These are phyloP conservation scores for Aspergillus intermedius DNA, from an alignment of 2,329 filamentous ascomycete genomes.

Conservation along the genomic window DNA sequence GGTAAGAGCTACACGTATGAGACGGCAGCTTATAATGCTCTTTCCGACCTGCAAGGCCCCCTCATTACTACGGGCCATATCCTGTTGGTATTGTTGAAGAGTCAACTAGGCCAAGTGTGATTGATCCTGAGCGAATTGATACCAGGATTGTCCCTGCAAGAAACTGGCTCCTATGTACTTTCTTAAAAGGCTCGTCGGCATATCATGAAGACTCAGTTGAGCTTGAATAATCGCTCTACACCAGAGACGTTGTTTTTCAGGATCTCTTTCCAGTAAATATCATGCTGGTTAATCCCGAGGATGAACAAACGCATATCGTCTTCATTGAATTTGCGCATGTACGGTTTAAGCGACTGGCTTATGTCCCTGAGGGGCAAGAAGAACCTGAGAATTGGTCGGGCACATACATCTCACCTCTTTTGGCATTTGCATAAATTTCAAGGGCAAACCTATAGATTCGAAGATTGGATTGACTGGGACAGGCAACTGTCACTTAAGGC, in stretches of 20 bases:
- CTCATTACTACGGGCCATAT: conserved; percentile 19
- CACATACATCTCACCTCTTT: conserved; percentile 14
- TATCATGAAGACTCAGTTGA: conserved; percentile 16
- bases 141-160: conserved; percentile 10
- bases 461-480: conserved; percentile 19
- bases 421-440: conserved; percentile 7
- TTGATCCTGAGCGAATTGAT: conserved; percentile 19
- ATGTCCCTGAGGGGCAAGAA: conserved; percentile 5
- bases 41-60: conserved; percentile 18
- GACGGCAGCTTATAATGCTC: conserved; percentile 9
- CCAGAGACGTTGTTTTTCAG: conserved; percentile 8
- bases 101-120: conserved; percentile 8
- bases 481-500: conserved; percentile 14
- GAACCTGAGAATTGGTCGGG: conserved; percentile 6
- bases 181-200: conserved; percentile 8
- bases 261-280: conserved; percentile 14
- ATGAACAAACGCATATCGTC: neutral
- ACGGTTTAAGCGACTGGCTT: conserved; percentile 9
- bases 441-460: conserved; percentile 4
- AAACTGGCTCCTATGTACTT: conserved; percentile 7
- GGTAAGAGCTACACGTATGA: conserved; percentile 21
- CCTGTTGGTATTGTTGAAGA: conserved; percentile 11
- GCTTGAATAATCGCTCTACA: conserved; percentile 13
- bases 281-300: conserved; percentile 4
- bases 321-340: conserved; percentile 14